These are phyloP conservation scores for Podaxis sp. DNA, from an alignment of 768 basidiomycete species.

Conservation along the genomic window DNA sequence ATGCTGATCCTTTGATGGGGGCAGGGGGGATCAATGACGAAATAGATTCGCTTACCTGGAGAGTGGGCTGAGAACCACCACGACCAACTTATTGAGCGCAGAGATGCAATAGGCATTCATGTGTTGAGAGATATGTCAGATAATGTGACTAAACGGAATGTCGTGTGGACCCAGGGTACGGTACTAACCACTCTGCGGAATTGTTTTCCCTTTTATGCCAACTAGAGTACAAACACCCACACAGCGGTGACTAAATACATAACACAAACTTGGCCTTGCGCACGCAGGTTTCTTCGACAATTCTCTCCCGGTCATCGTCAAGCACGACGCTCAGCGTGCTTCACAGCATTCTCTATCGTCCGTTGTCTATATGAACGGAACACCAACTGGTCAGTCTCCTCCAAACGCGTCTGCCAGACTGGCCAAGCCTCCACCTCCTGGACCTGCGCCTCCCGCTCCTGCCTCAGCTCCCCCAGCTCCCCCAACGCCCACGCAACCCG, in stretches of 20 bases:
- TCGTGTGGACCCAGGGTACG: not conserved
- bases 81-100: not conserved
- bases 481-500: constrained; percentile 29
- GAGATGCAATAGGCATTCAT: not conserved
- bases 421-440: constrained; percentile 50
- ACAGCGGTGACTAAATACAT: constrained; percentile 2
- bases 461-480: constrained; percentile 52
- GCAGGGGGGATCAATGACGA: not conserved
- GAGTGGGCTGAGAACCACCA: not conserved
- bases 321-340: constrained; percentile 9
- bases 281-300: constrained; percentile 1
- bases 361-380: constrained; percentile 43
- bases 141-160: not conserved
- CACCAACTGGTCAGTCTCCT: constrained; percentile 27
- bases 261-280: not conserved
- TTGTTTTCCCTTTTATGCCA: not conserved
- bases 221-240: constrained; percentile 3
- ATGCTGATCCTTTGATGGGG: not conserved
- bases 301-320: not conserved
- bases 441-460: constrained; percentile 60
- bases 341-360: constrained; percentile 1
- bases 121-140: not conserved
- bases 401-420: constrained; percentile 30
- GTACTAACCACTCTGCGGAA: not conserved
- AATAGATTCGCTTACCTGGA: not conserved